A percentile compares a stretch with the other conserved stretches of the same genome.
Evolutionary conservation across 2,329 filamentous ascomycete genomes (phyloP).

Genomic region (Sporothrix euskadiensis): DNA sequence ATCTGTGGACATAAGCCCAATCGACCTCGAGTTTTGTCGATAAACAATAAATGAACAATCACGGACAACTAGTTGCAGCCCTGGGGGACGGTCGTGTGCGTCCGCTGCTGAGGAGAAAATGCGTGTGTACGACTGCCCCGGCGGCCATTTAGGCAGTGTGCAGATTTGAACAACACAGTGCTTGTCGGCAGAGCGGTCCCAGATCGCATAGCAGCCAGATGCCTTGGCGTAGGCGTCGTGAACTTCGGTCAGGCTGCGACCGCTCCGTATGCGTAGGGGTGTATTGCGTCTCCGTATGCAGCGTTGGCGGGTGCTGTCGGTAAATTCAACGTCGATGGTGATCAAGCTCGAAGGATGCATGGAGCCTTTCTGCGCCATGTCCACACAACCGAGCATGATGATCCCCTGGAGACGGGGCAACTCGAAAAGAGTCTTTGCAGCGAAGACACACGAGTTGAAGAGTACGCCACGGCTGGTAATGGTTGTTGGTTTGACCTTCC

Average conservation of each 20-base stretch:
- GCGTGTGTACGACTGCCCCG: background rate
- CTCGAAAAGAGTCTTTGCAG: background rate
- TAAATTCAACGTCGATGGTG: background rate
- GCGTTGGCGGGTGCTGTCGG: background rate
- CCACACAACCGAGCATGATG: background rate
- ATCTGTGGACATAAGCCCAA: background rate
- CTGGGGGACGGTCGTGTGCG: background rate
- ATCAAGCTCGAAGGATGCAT: background rate
- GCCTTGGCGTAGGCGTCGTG: background rate
- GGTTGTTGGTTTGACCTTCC: background rate
- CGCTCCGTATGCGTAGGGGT: background rate
- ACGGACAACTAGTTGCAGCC: background rate
- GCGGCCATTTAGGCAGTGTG: background rate
- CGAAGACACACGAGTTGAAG: background rate
- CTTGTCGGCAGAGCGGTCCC: background rate
- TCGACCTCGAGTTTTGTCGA: background rate
- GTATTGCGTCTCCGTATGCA: slow-evolving; percentile 1
- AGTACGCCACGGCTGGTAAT: background rate
- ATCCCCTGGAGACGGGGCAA: background rate
- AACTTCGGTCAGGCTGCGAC: background rate
- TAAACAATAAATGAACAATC: slow-evolving; percentile 6
- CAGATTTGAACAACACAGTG: background rate
- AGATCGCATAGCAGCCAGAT: background rate
- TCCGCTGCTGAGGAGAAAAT: background rate
- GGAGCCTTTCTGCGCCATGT: background rate